Base-by-base conservation (phyloP, 805 yeast genomes). In the Saccharomyces jurei region DNA sequence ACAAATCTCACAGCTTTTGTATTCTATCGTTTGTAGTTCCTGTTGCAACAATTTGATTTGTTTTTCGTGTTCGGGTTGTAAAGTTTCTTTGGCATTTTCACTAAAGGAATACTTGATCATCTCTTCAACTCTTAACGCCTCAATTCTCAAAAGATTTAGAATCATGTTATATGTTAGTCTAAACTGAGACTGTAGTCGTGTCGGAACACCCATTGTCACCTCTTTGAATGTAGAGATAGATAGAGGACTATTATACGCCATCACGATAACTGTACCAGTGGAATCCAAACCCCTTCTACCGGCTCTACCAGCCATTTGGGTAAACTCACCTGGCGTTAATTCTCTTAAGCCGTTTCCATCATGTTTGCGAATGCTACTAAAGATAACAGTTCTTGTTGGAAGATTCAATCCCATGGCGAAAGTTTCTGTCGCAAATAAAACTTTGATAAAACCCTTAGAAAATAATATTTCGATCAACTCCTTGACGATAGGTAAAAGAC, bases 291-390 rank as follows among this genome's bases (percentile, higher is more conserved):
- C 99, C 76, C 99, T 83, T 73, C 99, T 83, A 56, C 99, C 99
- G 0, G 99, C 99, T 71, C 99, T 81, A 48, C 99, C 99, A 0
- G 97, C 91, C 99, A 94, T 94, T 72, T 92, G 99, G 0, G 98
- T 94, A 68, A 92, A 94, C 69, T 94, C 99, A 53, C 99, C 99
- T 0, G 99, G 97, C 9, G 86, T 77, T 56, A 94, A 76, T 64
- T 86, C 81, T 70, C 99, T 79, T 71, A 89, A 83, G 0, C 81
- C 80, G 30, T 83, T 79, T 49, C 98, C 98, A 67, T 94, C 99
- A 68, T 92, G 96, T 66, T 94, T 94, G 60, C 92, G 75, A 50
- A 86, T 74, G 49, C 86, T 89, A 58, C 89, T 81, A 69, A 94
- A 94, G 0, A 92, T 91, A 36, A 94, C 99, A 0, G 99, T 94